Base-by-base conservation (phyloP, 2,329 filamentous ascomycete species). In the Botrytis fabae region DNA sequence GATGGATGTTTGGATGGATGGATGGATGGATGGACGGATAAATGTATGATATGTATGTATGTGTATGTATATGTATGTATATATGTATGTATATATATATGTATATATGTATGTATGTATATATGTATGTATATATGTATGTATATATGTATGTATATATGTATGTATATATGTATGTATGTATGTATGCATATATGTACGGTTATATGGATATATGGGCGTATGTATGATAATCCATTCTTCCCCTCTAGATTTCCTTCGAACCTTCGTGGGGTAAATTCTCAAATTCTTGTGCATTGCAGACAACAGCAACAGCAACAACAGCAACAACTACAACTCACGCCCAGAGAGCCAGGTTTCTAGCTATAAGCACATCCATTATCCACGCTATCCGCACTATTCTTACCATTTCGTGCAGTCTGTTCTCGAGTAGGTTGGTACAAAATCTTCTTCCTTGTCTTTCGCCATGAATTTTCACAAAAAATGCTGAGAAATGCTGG, bases 221-320 rank as follows among this genome's bases (percentile, higher is more conserved):
- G n/a, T 2, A 48, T 48, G 9, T 12, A 48, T 25, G 9, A n/a
- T 51, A 51, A 22, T 9, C 25, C 22, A 44, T 14, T 38, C 7
- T 38, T 38, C 35, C 35, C 22, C n/a, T n/a, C 62, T 20, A 14
- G 4, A 63, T 6, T 64, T 65, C 44, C 63, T 28, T 65, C 22
- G 32, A 66, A 14, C 22, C 51, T 65, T 70, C 40, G 54, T 70
- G 68, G 54, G 68, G 40, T 70, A 62, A 48, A 32, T 28, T 46
- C 12, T 69, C 61, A 62, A 48, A 32, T 28, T 46, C 14, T 69
- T 35, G 32, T 44, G 32, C 51, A 44, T 60, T 42, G 35, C n/a
- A 54, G 51, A 54, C 51, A 54, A 54, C 51, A 54, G 28, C 51
- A 54, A 28, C 28, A 28, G 28, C 51, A 54, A 54, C 51, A 54